Evolutionary conservation across 208 protist genomes (phyloP), one percentile per base, ranked within the genome.

Genomic region (Trypanosoma melophagium): DNA sequence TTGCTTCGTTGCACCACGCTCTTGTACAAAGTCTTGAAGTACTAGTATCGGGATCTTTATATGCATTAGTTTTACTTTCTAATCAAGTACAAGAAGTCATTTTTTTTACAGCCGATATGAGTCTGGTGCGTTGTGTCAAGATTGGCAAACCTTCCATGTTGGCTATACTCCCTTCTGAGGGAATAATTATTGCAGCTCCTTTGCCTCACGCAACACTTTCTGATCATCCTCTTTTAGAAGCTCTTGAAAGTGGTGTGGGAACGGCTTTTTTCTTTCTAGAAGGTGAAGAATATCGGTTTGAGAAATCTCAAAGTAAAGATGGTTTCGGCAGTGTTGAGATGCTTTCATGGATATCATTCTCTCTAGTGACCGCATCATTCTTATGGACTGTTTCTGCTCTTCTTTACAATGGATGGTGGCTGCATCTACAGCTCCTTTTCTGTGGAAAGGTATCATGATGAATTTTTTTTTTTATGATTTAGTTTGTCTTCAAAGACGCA

Each of bases 351-450:
- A 60, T 80, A 24, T 79, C 79, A 31, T 80, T 87, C 50, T 76
- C 77, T 44, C 70, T 92, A 41, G 74, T 92, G 7, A 82, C 73
- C 14, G 74, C 83, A 7, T 87, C 77, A 14, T 60, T 92, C 14
- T n/a, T 89, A 16, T 89, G 81, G 80, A 89, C 86, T 24, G 45
- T 86, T 31, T 83, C 76, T 16, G 81, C 80, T 17, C 77, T 92
- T 42, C 72, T 65, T 49, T 87, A 86, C 70, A 86, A 88, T 55
- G 80, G 79, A 14, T 89, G 86, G 86, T 89, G 81, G 79, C 71
- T 91, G 22, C 79, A 91, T 62, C 51, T 91, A 35, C 77, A 91
- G 60, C 70, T 87, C 3, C 64, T 91, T 28, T 80, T 88, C 50
- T 84, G 77, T 72, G 84, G 74, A 9, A 90, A 83, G 50, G 54